Conservation (phyloP, 2,329 filamentous ascomycete genomes). For the Aureobasidium musti region DNA sequence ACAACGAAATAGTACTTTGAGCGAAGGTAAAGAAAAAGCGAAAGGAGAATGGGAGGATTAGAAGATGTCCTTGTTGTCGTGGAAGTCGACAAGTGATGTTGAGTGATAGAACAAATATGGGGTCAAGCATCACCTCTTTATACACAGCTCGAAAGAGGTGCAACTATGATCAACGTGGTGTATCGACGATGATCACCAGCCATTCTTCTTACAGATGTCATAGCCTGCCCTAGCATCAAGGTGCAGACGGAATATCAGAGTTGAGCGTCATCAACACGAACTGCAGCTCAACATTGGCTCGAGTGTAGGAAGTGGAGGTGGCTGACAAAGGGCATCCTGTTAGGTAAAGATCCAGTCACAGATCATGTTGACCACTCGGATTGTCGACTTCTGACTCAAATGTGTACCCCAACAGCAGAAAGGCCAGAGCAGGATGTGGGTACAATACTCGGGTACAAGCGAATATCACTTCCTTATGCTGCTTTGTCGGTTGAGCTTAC, state of each 20-base stretch:
- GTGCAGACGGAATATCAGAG: background rate
- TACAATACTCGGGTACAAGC: background rate
- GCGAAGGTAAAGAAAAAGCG: conserved; percentile 15
- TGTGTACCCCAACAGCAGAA: background rate
- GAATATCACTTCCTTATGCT: background rate
- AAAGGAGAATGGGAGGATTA: background rate
- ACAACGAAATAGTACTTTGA: conserved; percentile 15
- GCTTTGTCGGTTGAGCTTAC: background rate
- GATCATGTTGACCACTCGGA: conserved; percentile 1
- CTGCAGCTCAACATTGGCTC: background rate
- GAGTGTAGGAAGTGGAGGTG: conserved; percentile 15
- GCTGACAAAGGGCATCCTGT: conserved; percentile 9
- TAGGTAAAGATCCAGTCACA: conserved; percentile 2
- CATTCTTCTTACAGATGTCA: conserved; percentile 20
- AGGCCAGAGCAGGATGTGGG: background rate
- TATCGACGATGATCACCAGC: conserved; percentile 23
- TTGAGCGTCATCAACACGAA: background rate
- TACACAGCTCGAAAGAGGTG: background rate
- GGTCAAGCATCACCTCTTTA: conserved; percentile 22
- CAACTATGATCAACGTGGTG: background rate
- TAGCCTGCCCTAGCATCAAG: background rate
- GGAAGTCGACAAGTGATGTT: background rate
- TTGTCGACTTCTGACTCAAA: conserved; percentile 1
- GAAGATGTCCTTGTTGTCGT: conserved; percentile 1
- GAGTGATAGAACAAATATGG: background rate